Evolutionary conservation across 2,329 filamentous ascomycete species (phyloP).

Genomic region (Beauveria bassiana): DNA sequence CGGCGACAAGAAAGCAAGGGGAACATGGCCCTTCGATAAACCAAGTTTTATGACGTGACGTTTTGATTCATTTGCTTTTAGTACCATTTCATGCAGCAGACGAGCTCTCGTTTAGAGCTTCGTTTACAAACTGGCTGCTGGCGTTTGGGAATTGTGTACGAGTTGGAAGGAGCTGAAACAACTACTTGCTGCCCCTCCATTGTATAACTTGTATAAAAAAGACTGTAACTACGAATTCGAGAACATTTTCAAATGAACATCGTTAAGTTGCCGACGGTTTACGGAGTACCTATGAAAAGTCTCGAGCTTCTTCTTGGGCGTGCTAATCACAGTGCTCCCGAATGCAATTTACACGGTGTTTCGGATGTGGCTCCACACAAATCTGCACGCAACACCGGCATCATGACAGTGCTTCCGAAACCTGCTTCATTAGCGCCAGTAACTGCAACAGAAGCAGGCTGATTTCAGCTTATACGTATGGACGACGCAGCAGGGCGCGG

Average conservation of each 20-base stretch:
- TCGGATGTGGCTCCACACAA: conserved; percentile 3
- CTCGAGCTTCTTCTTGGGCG: no score
- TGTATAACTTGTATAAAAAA: conserved; percentile 10
- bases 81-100: conserved; percentile 1
- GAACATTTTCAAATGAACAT: background rate
- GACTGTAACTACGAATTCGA: conserved; percentile 4
- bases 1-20: conserved; percentile 25
- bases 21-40: conserved; percentile 24
- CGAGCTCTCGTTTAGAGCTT: background rate
- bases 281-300: background rate
- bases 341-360: background rate
- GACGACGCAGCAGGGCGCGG: background rate
- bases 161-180: background rate
- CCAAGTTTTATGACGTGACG: background rate
- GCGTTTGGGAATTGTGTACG: conserved; percentile 3
- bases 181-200: background rate
- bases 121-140: background rate
- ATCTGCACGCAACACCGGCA: background rate
- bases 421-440: background rate
- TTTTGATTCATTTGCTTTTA: background rate
- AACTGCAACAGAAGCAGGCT: background rate
- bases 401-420: conserved; percentile 11
- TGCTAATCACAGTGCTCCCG: conserved; percentile 1
- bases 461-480: background rate
- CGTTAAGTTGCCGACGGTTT: background rate